Percentiles rank a stretch among this genome's conserved stretches.
These are phyloP conservation scores for Penicillium digitatum DNA, from an alignment of 2,329 filamentous ascomycete species.

Conservation along the genomic window DNA sequence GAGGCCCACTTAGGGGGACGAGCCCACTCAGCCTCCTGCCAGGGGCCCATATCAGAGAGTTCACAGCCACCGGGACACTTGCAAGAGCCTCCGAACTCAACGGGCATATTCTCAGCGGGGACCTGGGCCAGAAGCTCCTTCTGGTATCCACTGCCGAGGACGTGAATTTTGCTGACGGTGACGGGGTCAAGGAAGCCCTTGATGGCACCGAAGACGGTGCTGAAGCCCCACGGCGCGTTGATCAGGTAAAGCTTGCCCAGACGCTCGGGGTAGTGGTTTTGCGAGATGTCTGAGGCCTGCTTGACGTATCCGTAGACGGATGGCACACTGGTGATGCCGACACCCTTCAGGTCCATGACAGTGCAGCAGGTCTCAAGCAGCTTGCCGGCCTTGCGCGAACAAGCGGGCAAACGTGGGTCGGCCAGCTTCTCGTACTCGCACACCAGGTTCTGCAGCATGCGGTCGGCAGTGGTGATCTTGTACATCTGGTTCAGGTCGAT, in stretches of 20 bases:
- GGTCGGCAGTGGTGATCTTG: conserved; percentile 86
- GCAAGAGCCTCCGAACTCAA: conserved; percentile 78
- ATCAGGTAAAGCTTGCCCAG: conserved; percentile 95
- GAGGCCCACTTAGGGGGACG: conserved; percentile 44
- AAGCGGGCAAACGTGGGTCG: conserved; percentile 89
- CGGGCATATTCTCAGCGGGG: conserved; percentile 83
- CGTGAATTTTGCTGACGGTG: conserved; percentile 92
- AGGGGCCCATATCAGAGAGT: conserved; percentile 86
- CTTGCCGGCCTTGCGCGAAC: conserved; percentile 83
- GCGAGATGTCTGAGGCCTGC: conserved; percentile 80
- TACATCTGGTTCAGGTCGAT: conserved; percentile 87
- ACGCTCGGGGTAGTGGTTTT: conserved; percentile 99
- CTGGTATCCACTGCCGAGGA: conserved; percentile 78
- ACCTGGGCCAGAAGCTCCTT: conserved; percentile 80
- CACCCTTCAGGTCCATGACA: conserved; percentile 96
- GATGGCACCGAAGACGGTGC: conserved; percentile 75
- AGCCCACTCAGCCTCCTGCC: conserved; percentile 54
- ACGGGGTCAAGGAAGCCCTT: conserved; percentile 96
- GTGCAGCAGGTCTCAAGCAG: conserved; percentile 97
- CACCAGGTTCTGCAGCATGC: conserved; percentile 94
- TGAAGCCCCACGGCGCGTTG: conserved; percentile 97
- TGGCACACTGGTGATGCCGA: conserved; percentile 73
- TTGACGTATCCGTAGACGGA: conserved; percentile 86
- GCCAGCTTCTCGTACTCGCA: conserved; percentile 96
- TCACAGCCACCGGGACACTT: conserved; percentile 76